Base-by-base conservation (phyloP, 306 rosid genomes). In the Rosa chinensis region DNA sequence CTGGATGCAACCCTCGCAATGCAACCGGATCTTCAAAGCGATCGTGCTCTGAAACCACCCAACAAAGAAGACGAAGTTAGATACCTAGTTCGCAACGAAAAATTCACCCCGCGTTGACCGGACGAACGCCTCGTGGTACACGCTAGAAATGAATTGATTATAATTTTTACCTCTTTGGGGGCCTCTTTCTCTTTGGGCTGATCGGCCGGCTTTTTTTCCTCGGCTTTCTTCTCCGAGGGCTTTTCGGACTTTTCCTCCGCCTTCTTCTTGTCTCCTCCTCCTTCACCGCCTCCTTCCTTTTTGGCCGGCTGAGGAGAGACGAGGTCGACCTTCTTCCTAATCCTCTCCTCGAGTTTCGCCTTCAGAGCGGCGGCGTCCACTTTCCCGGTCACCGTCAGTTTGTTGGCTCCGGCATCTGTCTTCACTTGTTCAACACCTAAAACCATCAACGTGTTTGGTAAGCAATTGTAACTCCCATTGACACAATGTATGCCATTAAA, bases 1-100 rank as follows among this genome's bases (percentile, higher is more conserved):
- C 4, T 81, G 78, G 10, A 89, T 84, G 82, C 99, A 95, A 5
- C 94, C 98, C 0, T 93, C 99, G 25, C 99, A 95, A 80, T 95
- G 99, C 75, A 95, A 79, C 68, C 82, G 87, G 52, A 90, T 90
- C 89, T 90, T 95, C 82, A 91, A 67, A 45, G 85, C 89, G 73
- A 86, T 94, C 35, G 98, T 84, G 72, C 82, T 86, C 97, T 94
- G 97, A 9, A 70, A 48, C 75, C 64, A 70, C 62, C 59, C 40
- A 69, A 68, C 13, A 78, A 71, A 82, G 28, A 42, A 25, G 43
- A 78, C 45, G 64, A 84, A 81, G 66, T 84, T 72, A 69, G 75
- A 53, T 6, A 53, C 66, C 48, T 66, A 35, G 43, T 39, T 39
- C 13, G 25, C 0, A 39, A 66, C 2, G 13, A 17, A 66, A 4